These are phyloP conservation scores for Brasilioporus rufonigricans DNA, from an alignment of 768 basidiomycete genomes.

Conservation along the genomic window DNA sequence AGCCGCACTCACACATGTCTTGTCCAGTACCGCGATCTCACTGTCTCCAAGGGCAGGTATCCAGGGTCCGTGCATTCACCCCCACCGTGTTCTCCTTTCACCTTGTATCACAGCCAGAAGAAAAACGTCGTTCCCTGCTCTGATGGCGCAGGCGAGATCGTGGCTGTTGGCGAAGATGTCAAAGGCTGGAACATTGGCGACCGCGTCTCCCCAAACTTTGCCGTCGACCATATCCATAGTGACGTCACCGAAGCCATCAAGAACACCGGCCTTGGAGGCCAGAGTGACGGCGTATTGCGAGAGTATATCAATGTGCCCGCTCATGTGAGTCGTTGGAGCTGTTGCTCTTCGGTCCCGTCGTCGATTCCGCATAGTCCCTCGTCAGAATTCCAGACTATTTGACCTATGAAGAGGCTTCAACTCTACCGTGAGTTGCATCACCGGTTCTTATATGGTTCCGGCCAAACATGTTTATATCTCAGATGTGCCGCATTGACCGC, in stretches of 20 bases:
- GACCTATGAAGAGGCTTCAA: constrained; percentile 62
- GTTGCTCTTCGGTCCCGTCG: background rate
- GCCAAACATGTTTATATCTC: background rate
- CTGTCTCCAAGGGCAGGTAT: constrained; percentile 40
- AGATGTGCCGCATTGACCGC: constrained; percentile 64
- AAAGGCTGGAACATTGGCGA: constrained; percentile 54
- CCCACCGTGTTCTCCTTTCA: background rate
- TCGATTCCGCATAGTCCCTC: constrained; percentile 36
- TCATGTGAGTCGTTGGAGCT: constrained; percentile 28
- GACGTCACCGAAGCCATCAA: constrained; percentile 38
- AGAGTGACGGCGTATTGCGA: constrained; percentile 50
- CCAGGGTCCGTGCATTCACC: constrained; percentile 28
- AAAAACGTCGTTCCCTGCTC: constrained; percentile 35
- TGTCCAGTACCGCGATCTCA: constrained; percentile 50
- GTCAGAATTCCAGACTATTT: constrained; percentile 55
- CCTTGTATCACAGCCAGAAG: constrained; percentile 16
- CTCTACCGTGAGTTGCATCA: constrained; percentile 46
- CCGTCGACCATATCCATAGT: constrained; percentile 46
- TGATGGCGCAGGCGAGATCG: constrained; percentile 58
- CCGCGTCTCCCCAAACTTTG: constrained; percentile 55
- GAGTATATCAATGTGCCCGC: constrained; percentile 53
- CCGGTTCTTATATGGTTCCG: background rate
- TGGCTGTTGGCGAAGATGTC: constrained; percentile 40
- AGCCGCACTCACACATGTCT: background rate
- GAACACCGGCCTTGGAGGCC: constrained; percentile 43